Percentiles rank a stretch among this genome's conserved stretches.
Conservation (phyloP, 108 stramenopile species). For the Mediolabrus comicus region DNA sequence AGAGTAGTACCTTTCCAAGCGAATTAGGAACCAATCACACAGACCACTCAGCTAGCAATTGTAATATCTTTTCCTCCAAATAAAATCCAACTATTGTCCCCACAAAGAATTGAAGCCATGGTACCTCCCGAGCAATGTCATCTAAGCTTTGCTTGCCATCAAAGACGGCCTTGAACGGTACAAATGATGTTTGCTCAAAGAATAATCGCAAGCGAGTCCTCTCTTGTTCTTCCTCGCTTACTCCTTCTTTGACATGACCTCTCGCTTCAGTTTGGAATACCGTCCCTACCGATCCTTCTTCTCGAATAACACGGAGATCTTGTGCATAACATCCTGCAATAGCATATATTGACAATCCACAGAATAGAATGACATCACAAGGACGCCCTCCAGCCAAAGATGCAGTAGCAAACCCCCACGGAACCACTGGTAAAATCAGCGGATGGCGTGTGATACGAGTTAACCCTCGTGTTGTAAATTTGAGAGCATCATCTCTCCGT, state of each 20-base stretch:
- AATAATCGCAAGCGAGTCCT: conserved; percentile 23
- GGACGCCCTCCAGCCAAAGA: conserved; percentile 35
- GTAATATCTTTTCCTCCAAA: conserved; percentile 15
- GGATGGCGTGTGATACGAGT: conserved; percentile 63
- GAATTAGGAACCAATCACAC: background rate
- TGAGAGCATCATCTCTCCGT: conserved; percentile 41
- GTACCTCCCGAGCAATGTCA: conserved; percentile 35
- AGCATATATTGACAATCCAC: conserved; percentile 48
- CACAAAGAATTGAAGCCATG: conserved; percentile 29
- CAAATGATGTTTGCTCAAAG: conserved; percentile 53
- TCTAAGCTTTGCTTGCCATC: conserved; percentile 45
- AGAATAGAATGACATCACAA: conserved; percentile 50
- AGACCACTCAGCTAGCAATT: conserved; percentile 15
- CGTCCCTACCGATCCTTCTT: conserved; percentile 66
- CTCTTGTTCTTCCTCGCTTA: conserved; percentile 9
- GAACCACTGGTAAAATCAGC: conserved; percentile 59
- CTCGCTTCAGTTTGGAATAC: conserved; percentile 30
- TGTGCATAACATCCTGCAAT: conserved; percentile 55
- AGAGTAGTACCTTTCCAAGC: no score
- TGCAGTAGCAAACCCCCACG: conserved; percentile 54
- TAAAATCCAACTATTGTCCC: conserved; percentile 13
- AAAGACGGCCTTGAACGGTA: conserved; percentile 51
- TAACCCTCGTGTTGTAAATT: conserved; percentile 47
- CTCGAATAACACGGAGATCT: conserved; percentile 54
- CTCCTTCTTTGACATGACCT: background rate